A percentile compares a stretch with the other conserved stretches of the same genome.
Evolutionary conservation across 805 yeast genomes (phyloP).

Genomic region (Kurtzmaniella cleridarum): DNA sequence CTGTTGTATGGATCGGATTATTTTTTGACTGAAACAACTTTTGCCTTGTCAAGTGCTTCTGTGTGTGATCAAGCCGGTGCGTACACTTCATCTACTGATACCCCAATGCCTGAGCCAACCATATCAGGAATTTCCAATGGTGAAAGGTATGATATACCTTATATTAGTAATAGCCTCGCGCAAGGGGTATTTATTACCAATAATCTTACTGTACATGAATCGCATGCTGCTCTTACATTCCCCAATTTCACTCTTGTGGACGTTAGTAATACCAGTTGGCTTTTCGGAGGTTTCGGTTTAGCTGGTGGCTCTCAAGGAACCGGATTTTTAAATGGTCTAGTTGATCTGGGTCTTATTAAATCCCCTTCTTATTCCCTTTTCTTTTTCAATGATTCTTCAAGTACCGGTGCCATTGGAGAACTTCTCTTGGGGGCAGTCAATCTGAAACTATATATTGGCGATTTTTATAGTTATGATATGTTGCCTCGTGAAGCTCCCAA

Average conservation of each 20-base stretch:
- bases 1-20: conserved; percentile 11
- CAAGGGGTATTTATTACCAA: conserved; percentile 21
- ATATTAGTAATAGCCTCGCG: conserved; percentile 21
- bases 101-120: conserved; percentile 9
- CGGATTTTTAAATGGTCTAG: conserved; percentile 25
- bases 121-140: conserved; percentile 10
- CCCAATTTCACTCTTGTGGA: conserved; percentile 23
- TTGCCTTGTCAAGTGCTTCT: conserved; percentile 15
- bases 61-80: conserved; percentile 27
- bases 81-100: conserved; percentile 10
- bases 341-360: conserved; percentile 13
- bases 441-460: conserved; percentile 38
- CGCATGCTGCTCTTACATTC: conserved; percentile 3
- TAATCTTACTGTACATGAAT: conserved; percentile 11
- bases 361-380: conserved; percentile 31
- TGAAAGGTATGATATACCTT: conserved; percentile 18
- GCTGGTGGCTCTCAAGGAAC: conserved; percentile 21
- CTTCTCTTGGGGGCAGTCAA: conserved; percentile 59
- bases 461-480: conserved; percentile 44
- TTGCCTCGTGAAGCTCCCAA: conserved; percentile 43
- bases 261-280: conserved; percentile 16
- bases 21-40: conserved; percentile 14
- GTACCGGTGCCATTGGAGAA: conserved; percentile 18
- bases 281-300: conserved; percentile 32
- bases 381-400: conserved; percentile 14